phyloP scores from a whole-genome alignment of 2,329 filamentous ascomycete genomes.

The Thielaviopsis populi region DNA sequence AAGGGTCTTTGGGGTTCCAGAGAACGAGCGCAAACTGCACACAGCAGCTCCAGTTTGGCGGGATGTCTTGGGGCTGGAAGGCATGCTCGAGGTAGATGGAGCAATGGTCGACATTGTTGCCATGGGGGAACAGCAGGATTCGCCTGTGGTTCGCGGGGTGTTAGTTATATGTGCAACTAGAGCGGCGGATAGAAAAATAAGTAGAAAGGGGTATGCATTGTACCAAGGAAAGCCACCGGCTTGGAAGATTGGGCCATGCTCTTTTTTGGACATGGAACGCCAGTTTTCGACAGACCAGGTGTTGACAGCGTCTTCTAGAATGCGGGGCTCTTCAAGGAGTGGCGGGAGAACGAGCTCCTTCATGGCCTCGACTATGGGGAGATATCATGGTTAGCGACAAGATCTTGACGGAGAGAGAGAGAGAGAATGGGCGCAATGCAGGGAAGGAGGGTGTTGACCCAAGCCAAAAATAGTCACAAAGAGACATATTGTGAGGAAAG shows the following conservation, averaged over 20 bases:
- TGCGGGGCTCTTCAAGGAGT: conserved; percentile 60
- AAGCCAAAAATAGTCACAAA: too few relatives aligned
- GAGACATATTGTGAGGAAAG: too few relatives aligned
- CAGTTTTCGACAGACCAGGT: conserved; percentile 86
- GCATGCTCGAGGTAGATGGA: conserved; percentile 96
- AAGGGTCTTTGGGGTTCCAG: conserved; percentile 89
- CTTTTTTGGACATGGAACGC: conserved; percentile 59
- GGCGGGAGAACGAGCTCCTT: conserved; percentile 62
- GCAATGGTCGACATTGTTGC: conserved; percentile 84
- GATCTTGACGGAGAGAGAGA: not conserved
- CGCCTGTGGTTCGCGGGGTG: conserved; percentile 42
- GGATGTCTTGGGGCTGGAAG: conserved; percentile 57
- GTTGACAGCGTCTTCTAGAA: conserved; percentile 56
- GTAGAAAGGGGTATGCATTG: conserved; percentile 22
- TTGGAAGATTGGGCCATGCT: conserved; percentile 77
- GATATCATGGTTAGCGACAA: not conserved
- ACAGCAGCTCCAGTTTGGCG: conserved; percentile 91
- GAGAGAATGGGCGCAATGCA: not conserved
- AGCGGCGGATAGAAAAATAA: conserved; percentile 6
- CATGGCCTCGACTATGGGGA: conserved; percentile 59
- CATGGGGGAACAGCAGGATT: conserved; percentile 85
- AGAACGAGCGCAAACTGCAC: conserved; percentile 89
- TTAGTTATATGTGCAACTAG: conserved; percentile 8
- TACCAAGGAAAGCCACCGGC: conserved; percentile 81
- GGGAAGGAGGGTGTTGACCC: too few relatives aligned